Evolutionary conservation across 805 yeast genomes (phyloP), one percentile per base, ranked within the genome.

Genomic region (Wickerhamomyces queroliae): DNA sequence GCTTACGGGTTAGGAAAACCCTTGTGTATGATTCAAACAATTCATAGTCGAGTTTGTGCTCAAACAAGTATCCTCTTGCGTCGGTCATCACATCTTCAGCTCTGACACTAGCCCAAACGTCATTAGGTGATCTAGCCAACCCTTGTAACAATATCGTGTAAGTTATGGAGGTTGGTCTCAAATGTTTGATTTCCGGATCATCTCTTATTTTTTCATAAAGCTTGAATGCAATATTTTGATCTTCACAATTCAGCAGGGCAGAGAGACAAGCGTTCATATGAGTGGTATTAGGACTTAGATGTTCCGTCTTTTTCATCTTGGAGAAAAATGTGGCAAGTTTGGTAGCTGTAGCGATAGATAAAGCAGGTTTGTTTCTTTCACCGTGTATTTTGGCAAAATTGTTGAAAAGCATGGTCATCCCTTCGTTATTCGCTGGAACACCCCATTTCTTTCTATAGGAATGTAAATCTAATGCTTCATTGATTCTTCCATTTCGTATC

Each of bases 391-490:
- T 59, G 1, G 76, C 63, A 41, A 70, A 61, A 0, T 74, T 77
- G 28, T 65, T 58, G 37, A 76, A 70, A 8, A 76, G 38, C 5
- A 74, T 66, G 7, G 75, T 73, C 35, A 67, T 52, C 2, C 76
- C 62, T 24, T 67, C 64, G 20, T 74, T 72, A 47, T 80, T 75
- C 5, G 70, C 62, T 2, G 72, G 70, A 11, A 78, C 67, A 1
- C 72, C 74, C 79, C 85, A 74, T 53, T 80, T 82, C 48, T 77
- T 79, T 36, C 86, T 63, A 60, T 73, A 69, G 37, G 70, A 67
- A 43, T 69, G 69, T 16, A 75, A 47, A 30, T 73, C 73, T 20
- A 80, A 40, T 0, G 83, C 83, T 7, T 64, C 66, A 33, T 70
- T 67, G 18, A 69, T 67, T 3, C 70, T 67, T 8, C 63, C 49